Evolutionary conservation across 2,329 filamentous ascomycete species (phyloP).

Genomic region (Penicillium polonicum): DNA sequence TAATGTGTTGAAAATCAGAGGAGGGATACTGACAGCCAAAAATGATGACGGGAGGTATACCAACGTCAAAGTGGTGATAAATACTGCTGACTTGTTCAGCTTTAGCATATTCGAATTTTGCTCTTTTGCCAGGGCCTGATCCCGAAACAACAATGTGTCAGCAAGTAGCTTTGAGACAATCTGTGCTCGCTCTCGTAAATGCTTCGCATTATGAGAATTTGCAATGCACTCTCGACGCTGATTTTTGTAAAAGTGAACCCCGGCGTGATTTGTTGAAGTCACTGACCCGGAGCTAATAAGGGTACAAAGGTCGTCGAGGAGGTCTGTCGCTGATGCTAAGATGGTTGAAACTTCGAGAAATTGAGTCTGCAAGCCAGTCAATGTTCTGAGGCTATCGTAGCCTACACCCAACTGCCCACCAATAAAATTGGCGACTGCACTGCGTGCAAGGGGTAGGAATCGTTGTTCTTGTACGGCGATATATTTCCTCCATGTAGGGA

Average conservation of each 20-base stretch:
- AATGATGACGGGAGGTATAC: background rate
- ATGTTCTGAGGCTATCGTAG: background rate
- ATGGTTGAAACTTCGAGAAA: background rate
- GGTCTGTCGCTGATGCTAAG: background rate
- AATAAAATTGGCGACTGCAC: background rate
- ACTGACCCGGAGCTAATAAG: background rate
- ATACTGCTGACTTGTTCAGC: background rate
- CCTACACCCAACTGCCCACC: background rate
- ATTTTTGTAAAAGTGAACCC: background rate
- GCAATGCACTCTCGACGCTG: background rate
- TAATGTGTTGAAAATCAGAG: background rate
- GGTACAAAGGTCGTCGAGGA: background rate
- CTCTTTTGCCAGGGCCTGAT: background rate
- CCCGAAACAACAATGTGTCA: background rate
- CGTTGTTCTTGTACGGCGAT: background rate
- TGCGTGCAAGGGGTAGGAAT: background rate
- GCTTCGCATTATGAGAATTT: background rate
- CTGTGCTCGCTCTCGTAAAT: background rate
- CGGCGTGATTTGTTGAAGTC: background rate
- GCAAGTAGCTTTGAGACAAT: background rate
- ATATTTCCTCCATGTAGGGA: background rate
- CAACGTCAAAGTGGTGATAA: background rate
- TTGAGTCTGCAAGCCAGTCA: background rate
- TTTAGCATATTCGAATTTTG: background rate
- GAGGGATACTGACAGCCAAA: background rate